Evolutionary conservation across 2,329 filamentous ascomycete species (phyloP).

Genomic region (Xylaria arbuscula): DNA sequence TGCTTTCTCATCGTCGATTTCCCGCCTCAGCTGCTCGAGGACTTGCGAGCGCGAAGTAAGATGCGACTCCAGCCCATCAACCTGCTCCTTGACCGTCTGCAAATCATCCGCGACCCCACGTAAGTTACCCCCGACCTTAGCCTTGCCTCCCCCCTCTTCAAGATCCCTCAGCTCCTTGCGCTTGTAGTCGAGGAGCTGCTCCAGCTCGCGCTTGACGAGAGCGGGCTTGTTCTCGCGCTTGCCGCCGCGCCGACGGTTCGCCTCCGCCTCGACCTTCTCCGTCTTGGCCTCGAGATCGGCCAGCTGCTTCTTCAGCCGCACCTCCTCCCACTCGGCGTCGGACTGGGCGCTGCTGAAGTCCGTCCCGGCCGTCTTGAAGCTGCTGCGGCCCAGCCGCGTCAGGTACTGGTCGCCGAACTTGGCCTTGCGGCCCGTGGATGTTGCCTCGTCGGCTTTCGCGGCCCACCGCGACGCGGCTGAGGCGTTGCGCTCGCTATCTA

Average conservation of each 20-base stretch:
- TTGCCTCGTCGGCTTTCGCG: conserved; percentile 80
- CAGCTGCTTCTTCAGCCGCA: conserved; percentile 91
- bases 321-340: conserved; percentile 94
- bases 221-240: conserved; percentile 85
- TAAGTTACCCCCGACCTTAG: conserved; percentile 75
- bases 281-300: conserved; percentile 90
- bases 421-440: conserved; percentile 87
- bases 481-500: conserved; percentile 77
- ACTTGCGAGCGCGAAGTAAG: conserved; percentile 79
- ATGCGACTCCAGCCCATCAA: conserved; percentile 89
- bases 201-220: conserved; percentile 91
- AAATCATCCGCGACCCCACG: conserved; percentile 87
- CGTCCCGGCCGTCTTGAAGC: conserved; percentile 84
- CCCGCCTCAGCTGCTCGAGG: conserved; percentile 78
- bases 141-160: conserved; percentile 76
- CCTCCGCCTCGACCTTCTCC: conserved; percentile 79
- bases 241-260: conserved; percentile 66
- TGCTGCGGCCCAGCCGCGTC: conserved; percentile 85
- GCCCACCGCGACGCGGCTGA: conserved; percentile 80
- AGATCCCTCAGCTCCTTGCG: conserved; percentile 79
- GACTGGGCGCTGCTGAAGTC: conserved; percentile 88
- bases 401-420: conserved; percentile 99
- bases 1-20: conserved; percentile 88
- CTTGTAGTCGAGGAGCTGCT: conserved; percentile 96
- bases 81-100: conserved; percentile 89